phyloP scores from a whole-genome alignment of 768 basidiomycete species.

The Podaxis sp. region DNA sequence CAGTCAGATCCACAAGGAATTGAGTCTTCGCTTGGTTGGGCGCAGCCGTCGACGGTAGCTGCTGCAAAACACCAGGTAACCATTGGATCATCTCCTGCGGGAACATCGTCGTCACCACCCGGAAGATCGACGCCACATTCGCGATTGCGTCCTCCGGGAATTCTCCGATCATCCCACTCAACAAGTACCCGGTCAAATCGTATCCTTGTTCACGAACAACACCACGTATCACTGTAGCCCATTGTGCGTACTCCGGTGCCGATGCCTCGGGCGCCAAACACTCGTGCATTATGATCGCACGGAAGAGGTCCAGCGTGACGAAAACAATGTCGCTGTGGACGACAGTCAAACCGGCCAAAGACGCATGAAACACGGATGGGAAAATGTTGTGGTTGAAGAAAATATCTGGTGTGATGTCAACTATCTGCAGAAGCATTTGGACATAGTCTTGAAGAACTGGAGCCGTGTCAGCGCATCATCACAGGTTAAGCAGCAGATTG shows the following conservation, averaged over 20 bases:
- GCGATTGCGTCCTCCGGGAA: conserved; percentile 85
- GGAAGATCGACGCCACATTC: conserved; percentile 72
- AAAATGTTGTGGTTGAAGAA: conserved; percentile 79
- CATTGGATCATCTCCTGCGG: conserved; percentile 64
- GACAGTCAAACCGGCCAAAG: conserved; percentile 76
- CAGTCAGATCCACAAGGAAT: conserved; percentile 71
- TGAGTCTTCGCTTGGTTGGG: conserved; percentile 63
- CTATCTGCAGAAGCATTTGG: conserved; percentile 69
- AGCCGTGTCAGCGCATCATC: background rate
- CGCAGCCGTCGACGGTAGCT: conserved; percentile 55
- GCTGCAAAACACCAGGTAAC: conserved; percentile 68
- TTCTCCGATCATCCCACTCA: conserved; percentile 77
- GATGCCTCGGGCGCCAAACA: conserved; percentile 37
- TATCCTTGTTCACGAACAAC: conserved; percentile 70
- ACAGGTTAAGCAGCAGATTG: background rate
- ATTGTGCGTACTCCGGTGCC: conserved; percentile 44
- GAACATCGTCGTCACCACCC: conserved; percentile 64
- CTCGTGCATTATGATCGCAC: conserved; percentile 71
- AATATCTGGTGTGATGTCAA: conserved; percentile 65
- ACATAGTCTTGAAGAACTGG: conserved; percentile 93
- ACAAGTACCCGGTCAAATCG: conserved; percentile 60
- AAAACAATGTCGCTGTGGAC: conserved; percentile 81
- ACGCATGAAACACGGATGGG: conserved; percentile 69
- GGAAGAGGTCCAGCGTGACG: conserved; percentile 77
- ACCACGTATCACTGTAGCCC: conserved; percentile 55